Conservation (phyloP, 805 yeast genomes). For the Metschnikowia arizonensis region DNA sequence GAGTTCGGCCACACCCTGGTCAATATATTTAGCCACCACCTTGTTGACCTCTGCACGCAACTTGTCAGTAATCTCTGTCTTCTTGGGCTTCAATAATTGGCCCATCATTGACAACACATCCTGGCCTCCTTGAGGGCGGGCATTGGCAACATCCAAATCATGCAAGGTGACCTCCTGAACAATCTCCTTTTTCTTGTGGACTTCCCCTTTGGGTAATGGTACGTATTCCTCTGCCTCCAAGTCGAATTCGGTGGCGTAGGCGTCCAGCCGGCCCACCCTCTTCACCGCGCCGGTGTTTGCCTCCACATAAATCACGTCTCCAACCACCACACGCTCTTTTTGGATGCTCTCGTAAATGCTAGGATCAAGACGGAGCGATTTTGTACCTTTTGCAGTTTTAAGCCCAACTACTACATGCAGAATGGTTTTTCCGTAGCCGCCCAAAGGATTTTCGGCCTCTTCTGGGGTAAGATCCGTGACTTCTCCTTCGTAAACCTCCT, state of each 20-base stretch:
- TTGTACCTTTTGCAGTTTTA: constrained; percentile 88
- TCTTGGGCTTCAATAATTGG: constrained; percentile 89
- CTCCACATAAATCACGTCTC: constrained; percentile 96
- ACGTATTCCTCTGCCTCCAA: constrained; percentile 98
- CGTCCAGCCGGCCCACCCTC: constrained; percentile 97
- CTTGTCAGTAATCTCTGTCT: constrained; percentile 96
- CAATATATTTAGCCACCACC: constrained; percentile 92
- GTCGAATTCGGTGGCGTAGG: constrained; percentile 97
- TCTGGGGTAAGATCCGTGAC: constrained; percentile 94
- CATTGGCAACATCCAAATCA: constrained; percentile 94
- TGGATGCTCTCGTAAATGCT: constrained; percentile 90
- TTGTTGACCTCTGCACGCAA: constrained; percentile 90
- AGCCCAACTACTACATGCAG: constrained; percentile 91
- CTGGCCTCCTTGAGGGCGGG: constrained; percentile 96
- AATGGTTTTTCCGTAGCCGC: constrained; percentile 97
- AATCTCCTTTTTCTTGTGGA: constrained; percentile 95
- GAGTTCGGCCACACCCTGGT: constrained; percentile 96
- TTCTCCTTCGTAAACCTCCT: constrained; percentile 97
- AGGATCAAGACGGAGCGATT: constrained; percentile 84
- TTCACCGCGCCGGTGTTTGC: constrained; percentile 97
- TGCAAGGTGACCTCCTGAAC: constrained; percentile 96
- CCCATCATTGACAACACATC: constrained; percentile 96
- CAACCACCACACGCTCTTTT: constrained; percentile 89
- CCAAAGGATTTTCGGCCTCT: constrained; percentile 93
- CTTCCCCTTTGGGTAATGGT: constrained; percentile 97